Evolutionary conservation across 768 basidiomycete species (phyloP), one percentile per base, ranked within the genome.

Genomic region (Udeniomyces megalosporus): DNA sequence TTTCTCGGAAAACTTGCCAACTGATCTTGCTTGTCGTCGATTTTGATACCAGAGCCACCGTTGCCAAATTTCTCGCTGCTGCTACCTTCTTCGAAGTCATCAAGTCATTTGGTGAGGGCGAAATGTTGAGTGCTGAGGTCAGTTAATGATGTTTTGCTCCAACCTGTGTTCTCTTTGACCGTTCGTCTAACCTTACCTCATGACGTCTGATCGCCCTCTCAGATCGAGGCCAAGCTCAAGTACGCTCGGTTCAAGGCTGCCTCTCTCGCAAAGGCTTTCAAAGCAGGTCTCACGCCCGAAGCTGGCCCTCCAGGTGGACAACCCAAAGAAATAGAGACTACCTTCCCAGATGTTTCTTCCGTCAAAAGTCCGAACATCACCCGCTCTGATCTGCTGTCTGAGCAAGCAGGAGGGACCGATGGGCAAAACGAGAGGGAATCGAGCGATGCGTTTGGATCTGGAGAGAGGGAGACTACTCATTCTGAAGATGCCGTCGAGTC

Each of bases 241-340:
- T 99, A 97, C 74, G 81, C 91, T 4, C 89, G 95, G 72, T 99
- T 95, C 92, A 96, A 96, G 72, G 93, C 93, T 42, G 84, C 86
- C 14, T 90, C 95, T 66, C 91, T 97, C 22, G 82, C 88, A 20
- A 96, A 88, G 73, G 91, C 93, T 1, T 80, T 91, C 70, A 83
- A 92, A n/a, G 93, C 96, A 72, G 92, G 95, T 10, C 50, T 47
- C 47, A 15, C 57, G 38, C 15, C 70, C 29, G 28, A 50, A 26
- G 45, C 62, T 4, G 62, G 62, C 29, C 62, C 69, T 3, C 59
- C 64, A 47, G 38, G 38, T 42, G 38, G 38, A 8, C 10, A 42
- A 42, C 38, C 10, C 8, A 17, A 8, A 42, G 38, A 29, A 22
- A 6, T 24, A 24, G 14, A 20, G 4, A n/a, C n/a, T n/a, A n/a